Conservation (phyloP, 2,329 filamentous ascomycete genomes). For the Cordyceps pruinosa region DNA sequence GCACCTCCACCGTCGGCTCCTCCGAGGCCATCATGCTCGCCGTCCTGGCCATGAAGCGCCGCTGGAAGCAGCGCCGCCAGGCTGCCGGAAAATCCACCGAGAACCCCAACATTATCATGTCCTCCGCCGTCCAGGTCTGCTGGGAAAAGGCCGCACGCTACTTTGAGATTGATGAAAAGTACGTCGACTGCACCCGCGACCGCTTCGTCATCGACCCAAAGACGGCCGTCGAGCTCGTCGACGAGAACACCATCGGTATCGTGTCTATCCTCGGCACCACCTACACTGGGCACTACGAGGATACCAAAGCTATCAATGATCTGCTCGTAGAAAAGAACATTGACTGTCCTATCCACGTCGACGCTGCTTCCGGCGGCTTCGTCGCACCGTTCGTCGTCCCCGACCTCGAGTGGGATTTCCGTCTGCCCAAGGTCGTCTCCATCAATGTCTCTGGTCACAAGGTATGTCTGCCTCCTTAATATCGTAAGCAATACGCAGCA, state of each 20-base stretch:
- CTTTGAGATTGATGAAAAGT: conserved; percentile 90
- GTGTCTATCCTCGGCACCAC: conserved; percentile 87
- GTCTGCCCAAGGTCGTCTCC: conserved; percentile 77
- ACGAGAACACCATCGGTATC: conserved; percentile 79
- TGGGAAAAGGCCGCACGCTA: conserved; percentile 91
- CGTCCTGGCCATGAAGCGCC: conserved; percentile 88
- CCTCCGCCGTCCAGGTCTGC: conserved; percentile 90
- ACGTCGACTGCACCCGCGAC: conserved; percentile 55
- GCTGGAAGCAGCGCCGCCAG: conserved; percentile 81
- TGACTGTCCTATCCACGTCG: conserved; percentile 85
- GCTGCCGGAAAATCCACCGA: conserved; percentile 76
- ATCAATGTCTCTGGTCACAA: conserved; percentile 97
- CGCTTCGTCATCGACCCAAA: conserved; percentile 58
- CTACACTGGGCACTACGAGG: conserved; percentile 93
- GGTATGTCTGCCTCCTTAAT: conserved; percentile 38
- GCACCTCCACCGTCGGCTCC: conserved; percentile 81
- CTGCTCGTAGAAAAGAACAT: conserved; percentile 67
- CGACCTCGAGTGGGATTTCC: conserved; percentile 84
- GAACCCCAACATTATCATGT: conserved; percentile 90
- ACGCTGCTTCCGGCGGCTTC: conserved; percentile 87
- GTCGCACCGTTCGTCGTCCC: conserved; percentile 88
- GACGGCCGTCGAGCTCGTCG: conserved; percentile 52
- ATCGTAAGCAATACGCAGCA: too few relatives aligned
- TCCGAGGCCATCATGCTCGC: conserved; percentile 83
- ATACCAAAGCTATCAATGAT: conserved; percentile 87